Evolutionary conservation across 2,329 filamentous ascomycete species (phyloP).

Genomic region (Rutstroemia sp.): DNA sequence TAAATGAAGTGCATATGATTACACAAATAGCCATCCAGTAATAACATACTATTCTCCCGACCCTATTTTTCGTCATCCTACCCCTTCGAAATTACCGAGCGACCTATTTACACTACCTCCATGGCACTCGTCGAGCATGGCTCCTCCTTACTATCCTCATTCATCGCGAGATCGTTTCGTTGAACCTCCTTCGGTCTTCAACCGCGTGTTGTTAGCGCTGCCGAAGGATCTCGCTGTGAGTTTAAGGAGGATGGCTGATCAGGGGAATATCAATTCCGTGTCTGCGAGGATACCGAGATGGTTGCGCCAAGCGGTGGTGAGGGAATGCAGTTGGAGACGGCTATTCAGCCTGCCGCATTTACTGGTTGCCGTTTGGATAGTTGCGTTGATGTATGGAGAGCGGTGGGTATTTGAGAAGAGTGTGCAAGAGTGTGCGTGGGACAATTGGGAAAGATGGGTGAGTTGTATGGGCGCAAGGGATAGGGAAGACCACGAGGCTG

Average conservation of each 20-base stretch:
- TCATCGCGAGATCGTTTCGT: slow-evolving; percentile 23
- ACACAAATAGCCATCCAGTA: background rate
- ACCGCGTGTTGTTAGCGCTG: slow-evolving; percentile 20
- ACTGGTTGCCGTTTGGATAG: slow-evolving; percentile 66
- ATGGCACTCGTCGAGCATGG: slow-evolving; percentile 13
- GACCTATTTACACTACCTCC: background rate
- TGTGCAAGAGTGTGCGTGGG: slow-evolving; percentile 71
- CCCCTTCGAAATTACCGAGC: background rate
- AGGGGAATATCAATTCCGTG: slow-evolving; percentile 10
- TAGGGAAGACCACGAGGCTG: slow-evolving; percentile 14
- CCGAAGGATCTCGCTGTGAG: slow-evolving; percentile 18
- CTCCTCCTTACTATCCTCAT: slow-evolving; percentile 15
- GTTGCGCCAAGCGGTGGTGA: slow-evolving; percentile 12
- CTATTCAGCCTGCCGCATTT: slow-evolving; percentile 58
- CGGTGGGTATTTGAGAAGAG: slow-evolving; percentile 65
- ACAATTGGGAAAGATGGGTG: slow-evolving; percentile 90
- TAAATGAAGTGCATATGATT: background rate
- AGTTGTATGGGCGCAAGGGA: slow-evolving; percentile 23
- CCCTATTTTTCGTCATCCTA: background rate
- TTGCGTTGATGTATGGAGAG: slow-evolving; percentile 80
- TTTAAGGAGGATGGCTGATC: slow-evolving; percentile 21
- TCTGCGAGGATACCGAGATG: slow-evolving; percentile 15
- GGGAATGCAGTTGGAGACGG: slow-evolving; percentile 43
- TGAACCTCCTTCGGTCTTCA: slow-evolving; percentile 22
- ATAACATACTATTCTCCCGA: background rate